These are phyloP conservation scores for Tetraselmis chui DNA, from an alignment of 139 green algal genomes.

Conservation along the genomic window DNA sequence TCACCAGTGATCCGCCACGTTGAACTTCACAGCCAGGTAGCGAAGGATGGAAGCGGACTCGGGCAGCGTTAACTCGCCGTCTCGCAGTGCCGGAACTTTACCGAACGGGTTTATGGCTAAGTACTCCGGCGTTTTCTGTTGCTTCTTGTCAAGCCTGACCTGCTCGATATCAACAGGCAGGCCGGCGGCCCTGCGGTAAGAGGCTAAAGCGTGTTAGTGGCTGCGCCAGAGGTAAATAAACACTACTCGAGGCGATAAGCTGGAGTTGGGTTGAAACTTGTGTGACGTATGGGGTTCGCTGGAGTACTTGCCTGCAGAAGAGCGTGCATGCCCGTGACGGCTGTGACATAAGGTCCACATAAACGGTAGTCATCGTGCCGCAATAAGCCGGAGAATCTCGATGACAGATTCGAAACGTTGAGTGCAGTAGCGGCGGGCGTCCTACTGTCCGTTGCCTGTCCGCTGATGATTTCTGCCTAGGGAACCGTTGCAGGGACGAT, in stretches of 20 bases:
- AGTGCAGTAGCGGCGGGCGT: no score
- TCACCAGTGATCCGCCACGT: neutral
- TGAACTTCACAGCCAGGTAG: neutral
- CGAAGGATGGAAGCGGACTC: neutral
- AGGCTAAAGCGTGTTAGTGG: no score
- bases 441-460: no score
- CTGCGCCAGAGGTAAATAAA: no score
- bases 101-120: neutral
- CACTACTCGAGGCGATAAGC: no score
- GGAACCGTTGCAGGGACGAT: no score
- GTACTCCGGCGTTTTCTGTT: neutral
- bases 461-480: no score
- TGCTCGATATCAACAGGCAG: neutral
- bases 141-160: neutral
- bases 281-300: no score
- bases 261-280: no score
- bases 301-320: neutral
- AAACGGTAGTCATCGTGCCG: neutral
- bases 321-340: neutral
- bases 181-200: neutral
- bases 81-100: neutral
- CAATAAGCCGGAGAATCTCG: no score
- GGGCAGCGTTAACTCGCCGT: neutral
- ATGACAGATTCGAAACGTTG: no score
- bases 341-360: neutral